Base-by-base conservation (phyloP, 192 early-diverging fungal genomes). In the Entophlyctis helioformis region DNA sequence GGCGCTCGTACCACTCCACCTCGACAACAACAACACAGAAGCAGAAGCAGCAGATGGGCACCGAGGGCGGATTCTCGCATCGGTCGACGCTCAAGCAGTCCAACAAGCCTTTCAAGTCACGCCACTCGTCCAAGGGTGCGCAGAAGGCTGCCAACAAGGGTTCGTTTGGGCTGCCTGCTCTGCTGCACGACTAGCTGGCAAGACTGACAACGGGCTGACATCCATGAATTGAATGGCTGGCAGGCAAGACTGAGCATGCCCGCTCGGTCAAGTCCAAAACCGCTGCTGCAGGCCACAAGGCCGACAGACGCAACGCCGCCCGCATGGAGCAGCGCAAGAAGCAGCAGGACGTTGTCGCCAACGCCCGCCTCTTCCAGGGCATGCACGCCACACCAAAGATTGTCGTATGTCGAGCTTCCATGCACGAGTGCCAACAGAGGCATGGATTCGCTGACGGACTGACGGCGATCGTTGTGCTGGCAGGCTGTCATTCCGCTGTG, bases 81-180 rank as follows among this genome's bases (percentile, higher is more conserved):
- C 64, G 87, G 29, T 71, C 87, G 46, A 70, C 78, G 23, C 70
- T 89, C 43, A 94, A 90, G 70, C 87, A 92, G 65, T 73, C 70
- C 51, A 93, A 98, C 80, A 98, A 96, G 64, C 78, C 82, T 44
- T 98, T 98, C 82, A 98, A 98, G 67, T 87, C 86, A 9, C 82
- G 84, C 54, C 85, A 87, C 74, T 73, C 85, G 19, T 72, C 87
- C 0, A 98, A 96, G 51, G 80, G 84, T 29, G 56, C 64, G 11
- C 50, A 87, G 33, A 83, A 85, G 53, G 84, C 84, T 46, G 78
- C 81, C 50, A 68, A 69, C 36, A 96, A 96, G 51, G 84, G 80
- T 78, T 54, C 23, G 50, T 33, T 41, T 11, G 42, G 26, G 24
- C 21, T n/a, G n/a, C n/a, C n/a, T n/a, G n/a, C n/a, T n/a, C n/a